Evolutionary conservation across 2,329 filamentous ascomycete species (phyloP), one percentile per base, ranked within the genome.

Genomic region (Cryphonectria japonica): DNA sequence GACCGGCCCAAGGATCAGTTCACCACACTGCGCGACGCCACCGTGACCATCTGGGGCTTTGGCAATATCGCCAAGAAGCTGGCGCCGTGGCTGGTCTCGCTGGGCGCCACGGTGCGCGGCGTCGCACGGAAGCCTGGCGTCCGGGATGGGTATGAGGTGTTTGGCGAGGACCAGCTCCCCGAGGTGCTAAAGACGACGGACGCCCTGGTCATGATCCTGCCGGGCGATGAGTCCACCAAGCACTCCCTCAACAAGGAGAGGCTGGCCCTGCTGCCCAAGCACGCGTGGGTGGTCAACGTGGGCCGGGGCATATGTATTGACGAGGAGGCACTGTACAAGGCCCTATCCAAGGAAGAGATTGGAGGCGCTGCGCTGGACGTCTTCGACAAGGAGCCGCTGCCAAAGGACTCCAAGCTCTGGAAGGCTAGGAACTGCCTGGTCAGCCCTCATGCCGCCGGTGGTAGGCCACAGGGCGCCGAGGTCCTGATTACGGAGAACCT

Each of bases 131-230:
- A 76, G 11, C 76, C 83, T 0, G 89, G 90, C 11, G 86, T 91
- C 19, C 83, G 89, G 63, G 79, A 86, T 70, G 89, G 89, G 22
- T 81, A 87, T 60, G 83, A 90, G 81, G 85, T 91, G 69, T 86
- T 84, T 78, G 78, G 75, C 67, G 88, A 91, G 78, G 85, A 88
- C 69, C 81, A 79, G 61, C 82, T 91, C 60, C 72, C 84, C 5
- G 80, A 86, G 73, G 78, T 90, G 43, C 82, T 91, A 50, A 81
- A 84, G 43, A 76, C 85, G 77, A 90, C 88, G 0, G 89, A 91
- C 75, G 89, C 88, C 0, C 82, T 91, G n/a, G 88, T 91, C 75
- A 90, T 91, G 89, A 91, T 91, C 73, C 82, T 91, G 9, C 88
- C 88, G 0, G 88, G 88, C 0, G 85, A 84, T 50, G 86, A 85